Evolutionary conservation across 495 filamentous ascomycete species (phyloP), one percentile per base, ranked within the genome.

Genomic region (Hypoxylon cercidicola): DNA sequence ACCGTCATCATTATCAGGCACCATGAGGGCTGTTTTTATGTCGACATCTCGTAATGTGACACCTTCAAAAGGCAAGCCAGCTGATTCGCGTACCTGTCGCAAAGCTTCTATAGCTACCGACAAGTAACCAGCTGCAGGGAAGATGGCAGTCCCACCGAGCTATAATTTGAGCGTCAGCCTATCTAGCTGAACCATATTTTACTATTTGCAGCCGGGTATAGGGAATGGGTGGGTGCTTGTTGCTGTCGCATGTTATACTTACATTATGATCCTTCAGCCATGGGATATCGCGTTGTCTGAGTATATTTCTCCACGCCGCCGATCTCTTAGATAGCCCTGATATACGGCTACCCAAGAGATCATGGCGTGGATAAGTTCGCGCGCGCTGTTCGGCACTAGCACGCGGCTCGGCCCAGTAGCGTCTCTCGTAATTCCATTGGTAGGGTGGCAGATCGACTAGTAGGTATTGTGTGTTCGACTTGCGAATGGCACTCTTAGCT

Each of bases 101-200:
- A 74, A 19, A 2, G 81, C 74, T 51, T 87, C 83, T 2, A 81
- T 56, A 3, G 78, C 79, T 41, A 81, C 74, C 1, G 76, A 71
- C 12, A 80, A 53, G 45, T 82, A 81, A 0, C 75, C 77, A 6
- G 81, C 79, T n/a, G 75, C 83, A 5, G 85, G 84, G 41, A 85
- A 81, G 2, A 88, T 69, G 30, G 71, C 73, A 10, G 57, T 72
- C 0, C 77, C 76, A 56, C 74, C 39, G 54, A 73, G 55, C 66
- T 69, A 10, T 28, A 10, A 40, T 16, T 41, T 19, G 3, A 41
- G 19, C 7, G 20, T 53, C 20, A 53, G 35, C 15, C 6, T 32
- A 32, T 7, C 30, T 28, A 28, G 25, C 7, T 7, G 25, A 28
- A 32, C 30, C 3, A 11, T 32, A 11, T 28, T 28, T 7, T 28